phyloP scores from a whole-genome alignment of 2,329 filamentous ascomycete species.

The Aspergillus japonicus region DNA sequence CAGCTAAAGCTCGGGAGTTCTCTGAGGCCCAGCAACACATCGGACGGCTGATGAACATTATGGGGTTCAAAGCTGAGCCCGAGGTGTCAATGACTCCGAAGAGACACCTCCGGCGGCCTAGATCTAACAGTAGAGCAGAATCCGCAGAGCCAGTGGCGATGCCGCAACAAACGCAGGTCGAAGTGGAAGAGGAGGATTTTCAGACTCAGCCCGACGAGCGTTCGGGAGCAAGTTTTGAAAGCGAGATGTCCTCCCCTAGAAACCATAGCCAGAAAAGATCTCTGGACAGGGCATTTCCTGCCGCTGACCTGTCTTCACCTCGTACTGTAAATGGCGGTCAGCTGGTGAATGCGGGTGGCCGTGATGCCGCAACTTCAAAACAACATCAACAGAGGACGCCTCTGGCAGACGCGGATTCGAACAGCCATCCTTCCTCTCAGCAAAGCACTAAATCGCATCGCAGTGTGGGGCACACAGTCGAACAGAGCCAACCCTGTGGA shows the following conservation, averaged over 20 bases:
- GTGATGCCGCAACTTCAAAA: background rate
- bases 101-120: constrained; percentile 18
- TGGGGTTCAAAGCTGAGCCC: constrained; percentile 33
- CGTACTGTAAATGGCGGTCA: constrained; percentile 7
- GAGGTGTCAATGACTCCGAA: constrained; percentile 14
- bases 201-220: constrained; percentile 14
- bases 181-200: constrained; percentile 19
- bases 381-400: constrained; percentile 21
- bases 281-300: constrained; percentile 22
- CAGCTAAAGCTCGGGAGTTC: constrained; percentile 40
- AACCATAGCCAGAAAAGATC: constrained; percentile 31
- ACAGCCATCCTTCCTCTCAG: constrained; percentile 27
- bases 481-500: constrained; percentile 10
- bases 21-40: constrained; percentile 42
- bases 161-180: constrained; percentile 17
- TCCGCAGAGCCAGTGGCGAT: constrained; percentile 10
- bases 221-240: constrained; percentile 24
- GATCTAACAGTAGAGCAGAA: constrained; percentile 11
- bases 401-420: constrained; percentile 26
- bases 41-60: constrained; percentile 38
- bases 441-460: constrained; percentile 12
- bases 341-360: constrained; percentile 8
- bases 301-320: constrained; percentile 11
- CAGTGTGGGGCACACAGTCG: constrained; percentile 9
- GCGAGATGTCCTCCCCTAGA: constrained; percentile 16